Evolutionary conservation across 441 rosid genomes (phyloP).

Genomic region (Biscutella auriculata): DNA sequence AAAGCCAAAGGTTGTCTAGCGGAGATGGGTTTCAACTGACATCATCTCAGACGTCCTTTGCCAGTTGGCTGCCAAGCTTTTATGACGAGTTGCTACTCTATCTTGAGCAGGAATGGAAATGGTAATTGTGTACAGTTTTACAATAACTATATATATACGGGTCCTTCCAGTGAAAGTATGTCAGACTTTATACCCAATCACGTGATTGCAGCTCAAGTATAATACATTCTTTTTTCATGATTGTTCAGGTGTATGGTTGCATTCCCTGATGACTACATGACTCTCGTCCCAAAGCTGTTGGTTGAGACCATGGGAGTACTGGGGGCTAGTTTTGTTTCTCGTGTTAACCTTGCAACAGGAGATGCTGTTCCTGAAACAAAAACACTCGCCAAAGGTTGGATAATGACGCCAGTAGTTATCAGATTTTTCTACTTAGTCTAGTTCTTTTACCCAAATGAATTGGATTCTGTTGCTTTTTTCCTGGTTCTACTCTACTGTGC

Average conservation of each 20-base stretch:
- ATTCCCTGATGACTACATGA: slow-evolving; percentile 81
- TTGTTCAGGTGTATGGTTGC: slow-evolving; percentile 80
- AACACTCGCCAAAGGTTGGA: slow-evolving; percentile 75
- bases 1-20: slow-evolving; percentile 42
- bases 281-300: slow-evolving; percentile 72
- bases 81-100: slow-evolving; percentile 86
- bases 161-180: background rate
- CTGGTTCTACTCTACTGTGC: background rate
- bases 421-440: background rate
- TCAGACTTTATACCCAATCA: slow-evolving; percentile 2
- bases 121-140: slow-evolving; percentile 35
- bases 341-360: slow-evolving; percentile 75
- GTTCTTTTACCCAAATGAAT: background rate
- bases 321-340: slow-evolving; percentile 69
- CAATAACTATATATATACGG: background rate
- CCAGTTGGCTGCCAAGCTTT: slow-evolving; percentile 90
- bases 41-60: slow-evolving; percentile 38
- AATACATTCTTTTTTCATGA: background rate
- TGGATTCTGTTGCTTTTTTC: background rate
- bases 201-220: background rate
- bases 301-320: slow-evolving; percentile 74
- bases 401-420: slow-evolving; percentile 1
- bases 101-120: slow-evolving; percentile 98
- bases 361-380: slow-evolving; percentile 92
- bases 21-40: slow-evolving; percentile 34